These are phyloP conservation scores for Xylaria sp. DNA, from an alignment of 2,329 filamentous ascomycete genomes.

Conservation along the genomic window DNA sequence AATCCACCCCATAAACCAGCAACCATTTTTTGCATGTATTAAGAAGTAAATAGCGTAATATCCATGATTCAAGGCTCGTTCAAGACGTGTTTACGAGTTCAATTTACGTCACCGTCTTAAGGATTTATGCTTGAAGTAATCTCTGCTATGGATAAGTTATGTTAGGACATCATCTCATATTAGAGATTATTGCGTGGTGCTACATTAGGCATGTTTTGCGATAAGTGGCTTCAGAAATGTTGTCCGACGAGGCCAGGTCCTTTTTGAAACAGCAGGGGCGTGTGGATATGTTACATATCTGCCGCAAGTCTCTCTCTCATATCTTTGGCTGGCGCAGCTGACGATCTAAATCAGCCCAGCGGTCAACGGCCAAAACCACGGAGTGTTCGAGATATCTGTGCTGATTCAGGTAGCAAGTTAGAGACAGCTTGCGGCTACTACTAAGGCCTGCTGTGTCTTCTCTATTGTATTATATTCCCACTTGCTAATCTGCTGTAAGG, in stretches of 20 bases:
- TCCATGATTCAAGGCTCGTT: too few species aligned
- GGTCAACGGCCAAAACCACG: neutral
- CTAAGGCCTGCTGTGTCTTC: too few species aligned
- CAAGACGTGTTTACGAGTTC: neutral
- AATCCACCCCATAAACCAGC: too few species aligned
- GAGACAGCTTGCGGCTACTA: too few species aligned
- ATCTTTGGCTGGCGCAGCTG: neutral
- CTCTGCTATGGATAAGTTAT: neutral
- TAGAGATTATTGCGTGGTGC: too few species aligned
- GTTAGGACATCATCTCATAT: neutral
- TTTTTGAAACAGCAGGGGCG: slow-evolving; percentile 20
- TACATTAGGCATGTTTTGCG: neutral
- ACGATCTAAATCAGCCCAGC: neutral
- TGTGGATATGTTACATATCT: slow-evolving; percentile 23
- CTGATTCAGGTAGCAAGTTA: too few species aligned
- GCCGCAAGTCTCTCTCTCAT: slow-evolving; percentile 13
- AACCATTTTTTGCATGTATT: too few species aligned
- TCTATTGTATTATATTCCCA: too few species aligned
- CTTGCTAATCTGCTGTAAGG: too few species aligned
- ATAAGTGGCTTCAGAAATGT: neutral
- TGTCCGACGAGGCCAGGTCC: neutral
- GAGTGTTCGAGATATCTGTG: slow-evolving; percentile 7
- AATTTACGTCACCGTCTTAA: neutral
- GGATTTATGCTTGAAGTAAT: neutral
- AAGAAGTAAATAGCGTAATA: too few species aligned